Evolutionary conservation across 306 rosid genomes (phyloP).

Genomic region (Cajanus cajan): DNA sequence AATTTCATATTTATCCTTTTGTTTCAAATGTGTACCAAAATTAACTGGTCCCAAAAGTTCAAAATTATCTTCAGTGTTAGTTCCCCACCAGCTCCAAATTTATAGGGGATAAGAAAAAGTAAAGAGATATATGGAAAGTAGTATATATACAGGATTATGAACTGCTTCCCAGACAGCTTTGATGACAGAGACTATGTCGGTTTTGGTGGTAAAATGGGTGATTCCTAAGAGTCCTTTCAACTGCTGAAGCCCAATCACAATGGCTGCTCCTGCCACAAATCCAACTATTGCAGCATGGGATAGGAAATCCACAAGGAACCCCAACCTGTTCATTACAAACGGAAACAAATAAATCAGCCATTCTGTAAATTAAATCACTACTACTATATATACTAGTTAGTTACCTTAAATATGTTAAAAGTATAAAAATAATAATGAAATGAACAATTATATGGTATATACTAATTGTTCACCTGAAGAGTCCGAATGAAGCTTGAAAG

Average conservation of each 20-base stretch:
- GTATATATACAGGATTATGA: slow-evolving; percentile 43
- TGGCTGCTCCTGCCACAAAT: slow-evolving; percentile 76
- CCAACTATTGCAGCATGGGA: slow-evolving; percentile 77
- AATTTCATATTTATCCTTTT: no score
- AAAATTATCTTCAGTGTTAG: background rate
- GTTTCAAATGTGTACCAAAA: no score
- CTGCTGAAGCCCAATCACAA: slow-evolving; percentile 80
- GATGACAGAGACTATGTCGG: slow-evolving; percentile 65
- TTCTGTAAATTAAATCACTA: background rate
- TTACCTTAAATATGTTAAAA: background rate
- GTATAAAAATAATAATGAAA: background rate
- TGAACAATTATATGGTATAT: background rate
- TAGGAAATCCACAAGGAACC: slow-evolving; percentile 70
- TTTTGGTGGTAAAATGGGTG: slow-evolving; percentile 60
- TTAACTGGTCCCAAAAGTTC: no score
- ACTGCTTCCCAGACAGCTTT: slow-evolving; percentile 51
- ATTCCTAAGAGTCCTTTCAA: slow-evolving; percentile 69
- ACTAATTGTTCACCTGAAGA: slow-evolving; percentile 47
- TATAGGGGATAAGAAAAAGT: background rate
- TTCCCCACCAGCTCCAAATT: background rate
- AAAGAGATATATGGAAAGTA: background rate
- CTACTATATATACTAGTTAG: background rate
- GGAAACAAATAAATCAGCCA: background rate
- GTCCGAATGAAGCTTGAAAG: slow-evolving; percentile 75
- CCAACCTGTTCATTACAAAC: slow-evolving; percentile 47